Base-by-base conservation (phyloP, 306 rosid species). In the Delonix regia region DNA sequence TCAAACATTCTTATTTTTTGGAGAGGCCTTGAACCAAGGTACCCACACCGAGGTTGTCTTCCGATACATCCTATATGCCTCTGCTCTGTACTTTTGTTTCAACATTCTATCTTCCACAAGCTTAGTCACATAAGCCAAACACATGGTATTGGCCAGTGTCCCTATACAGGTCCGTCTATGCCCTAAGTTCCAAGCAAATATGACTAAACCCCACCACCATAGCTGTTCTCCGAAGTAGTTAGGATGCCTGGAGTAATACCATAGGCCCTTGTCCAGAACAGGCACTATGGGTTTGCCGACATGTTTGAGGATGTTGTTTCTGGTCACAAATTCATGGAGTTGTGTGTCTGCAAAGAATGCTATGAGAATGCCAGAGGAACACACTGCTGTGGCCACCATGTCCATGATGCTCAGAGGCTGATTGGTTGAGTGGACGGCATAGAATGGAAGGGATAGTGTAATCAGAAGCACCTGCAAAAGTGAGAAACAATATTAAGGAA, bases 141-240 rank as follows among this genome's bases (percentile, higher is more conserved):
- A 89, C 88, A 92, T 6, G 19, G 88, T 88, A 69, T 93, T 95
- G 41, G 83, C 39, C 27, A 95, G 47, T 39, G 98, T 71, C 12
- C 99, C 99, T 52, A 86, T 41, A 53, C 85, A 84, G 71, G 89
- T 79, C 98, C 97, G 89, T 48, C 90, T 87, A 34, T 84, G 57
- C 66, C 99, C 98, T 21, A 95, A 63, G 75, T 79, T 88, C 97
- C 96, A 91, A 3, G 96, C 81, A 83, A 87, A 95, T 27, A 89
- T 71, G 77, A 75, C 89, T 3, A 92, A 75, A 11, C 99, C 99
- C 97, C 97, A 95, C 99, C 99, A 95, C 99, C 98, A 95, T 53
- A 95, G 68, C 39, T 88, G 95, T 88, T 95, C 99, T 1, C 98
- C 98, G 9, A 92, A 61, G 89, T 95, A 95, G 78, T 95, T 95